Evolutionary conservation across 495 filamentous ascomycete species (phyloP).

Genomic region (Aspergillus affinis): DNA sequence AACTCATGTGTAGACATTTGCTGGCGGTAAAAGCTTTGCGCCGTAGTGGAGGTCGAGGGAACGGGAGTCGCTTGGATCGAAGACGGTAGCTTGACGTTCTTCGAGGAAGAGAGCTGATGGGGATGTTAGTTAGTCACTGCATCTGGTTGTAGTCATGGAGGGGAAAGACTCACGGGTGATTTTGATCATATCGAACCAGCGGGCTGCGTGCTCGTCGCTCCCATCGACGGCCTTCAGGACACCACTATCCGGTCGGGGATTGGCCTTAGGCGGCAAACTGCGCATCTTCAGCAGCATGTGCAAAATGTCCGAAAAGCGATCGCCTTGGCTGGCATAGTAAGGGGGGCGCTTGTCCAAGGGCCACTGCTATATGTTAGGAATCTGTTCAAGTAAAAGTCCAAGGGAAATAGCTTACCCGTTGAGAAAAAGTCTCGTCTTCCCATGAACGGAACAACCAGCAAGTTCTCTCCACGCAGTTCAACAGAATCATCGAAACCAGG

Average conservation of each 20-base stretch:
- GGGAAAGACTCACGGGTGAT: slow-evolving; percentile 53
- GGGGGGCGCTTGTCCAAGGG: slow-evolving; percentile 68
- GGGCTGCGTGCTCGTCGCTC: slow-evolving; percentile 48
- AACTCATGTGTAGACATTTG: slow-evolving; percentile 25
- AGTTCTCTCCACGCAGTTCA: slow-evolving; percentile 82
- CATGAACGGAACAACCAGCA: slow-evolving; percentile 77
- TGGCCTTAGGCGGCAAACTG: slow-evolving; percentile 63
- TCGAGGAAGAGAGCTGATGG: slow-evolving; percentile 41
- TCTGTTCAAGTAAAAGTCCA: background rate
- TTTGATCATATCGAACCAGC: slow-evolving; percentile 63
- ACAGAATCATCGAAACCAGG: slow-evolving; percentile 67
- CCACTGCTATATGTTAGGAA: slow-evolving; percentile 47
- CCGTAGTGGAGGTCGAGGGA: slow-evolving; percentile 67
- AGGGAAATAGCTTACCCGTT: slow-evolving; percentile 28
- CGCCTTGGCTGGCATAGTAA: slow-evolving; percentile 67
- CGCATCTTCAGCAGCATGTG: slow-evolving; percentile 75
- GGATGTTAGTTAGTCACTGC: slow-evolving; percentile 5
- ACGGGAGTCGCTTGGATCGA: slow-evolving; percentile 63
- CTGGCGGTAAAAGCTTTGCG: slow-evolving; percentile 53
- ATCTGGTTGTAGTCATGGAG: background rate
- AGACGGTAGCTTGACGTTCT: slow-evolving; percentile 47
- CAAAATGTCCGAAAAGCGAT: slow-evolving; percentile 68
- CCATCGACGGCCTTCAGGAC: slow-evolving; percentile 54
- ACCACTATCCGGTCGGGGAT: slow-evolving; percentile 49
- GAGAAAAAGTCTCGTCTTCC: slow-evolving; percentile 57